These are phyloP conservation scores for Dioscorea cayenensis DNA, from an alignment of 116 monocot genomes.

Conservation along the genomic window DNA sequence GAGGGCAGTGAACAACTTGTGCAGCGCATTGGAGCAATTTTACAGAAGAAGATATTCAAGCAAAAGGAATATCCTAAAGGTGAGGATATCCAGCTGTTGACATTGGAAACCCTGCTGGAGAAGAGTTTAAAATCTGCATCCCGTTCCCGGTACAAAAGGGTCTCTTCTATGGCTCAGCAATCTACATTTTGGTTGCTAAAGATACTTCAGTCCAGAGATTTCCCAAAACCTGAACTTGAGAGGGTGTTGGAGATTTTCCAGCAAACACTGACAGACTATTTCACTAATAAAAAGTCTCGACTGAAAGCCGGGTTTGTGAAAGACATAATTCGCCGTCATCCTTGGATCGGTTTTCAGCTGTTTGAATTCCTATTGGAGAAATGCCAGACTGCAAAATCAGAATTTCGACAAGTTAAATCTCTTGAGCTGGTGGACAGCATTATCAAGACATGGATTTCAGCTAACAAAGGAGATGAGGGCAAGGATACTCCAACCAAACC, in stretches of 20 bases:
- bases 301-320: constrained; percentile 72
- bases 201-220: constrained; percentile 51
- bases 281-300: constrained; percentile 62
- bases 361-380: constrained; percentile 71
- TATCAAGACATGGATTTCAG: constrained; percentile 37
- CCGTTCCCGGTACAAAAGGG: constrained; percentile 42
- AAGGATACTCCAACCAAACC: constrained; percentile 30
- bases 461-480: constrained; percentile 21
- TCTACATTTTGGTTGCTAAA: constrained; percentile 82
- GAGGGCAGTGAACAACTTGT: constrained; percentile 56
- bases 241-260: constrained; percentile 35
- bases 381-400: constrained; percentile 47
- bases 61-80: constrained; percentile 75
- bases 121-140: constrained; percentile 74
- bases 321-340: constrained; percentile 62
- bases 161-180: constrained; percentile 56
- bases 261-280: constrained; percentile 47
- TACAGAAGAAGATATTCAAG: constrained; percentile 87
- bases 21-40: constrained; percentile 66
- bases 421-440: constrained; percentile 59
- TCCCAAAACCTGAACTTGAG: constrained; percentile 34
- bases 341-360: constrained; percentile 52
- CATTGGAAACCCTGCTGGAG: constrained; percentile 44
- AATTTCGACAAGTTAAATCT: constrained; percentile 61
- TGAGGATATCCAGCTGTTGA: constrained; percentile 34